Evolutionary conservation across 176 grass and related monocot species (phyloP).

Genomic region (Raddia guianensis): DNA sequence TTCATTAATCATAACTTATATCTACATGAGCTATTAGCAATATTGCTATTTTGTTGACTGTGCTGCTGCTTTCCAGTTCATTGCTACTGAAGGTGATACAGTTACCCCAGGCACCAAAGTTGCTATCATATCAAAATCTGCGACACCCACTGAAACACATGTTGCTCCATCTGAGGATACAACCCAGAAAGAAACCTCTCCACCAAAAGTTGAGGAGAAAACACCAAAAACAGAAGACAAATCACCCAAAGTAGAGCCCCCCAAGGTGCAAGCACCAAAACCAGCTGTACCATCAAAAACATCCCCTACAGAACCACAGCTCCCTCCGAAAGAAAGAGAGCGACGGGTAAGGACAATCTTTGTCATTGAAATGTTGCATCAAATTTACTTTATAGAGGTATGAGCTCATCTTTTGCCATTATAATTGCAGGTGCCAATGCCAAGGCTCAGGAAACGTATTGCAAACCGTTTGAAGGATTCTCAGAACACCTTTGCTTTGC

Average conservation of each 20-base stretch:
- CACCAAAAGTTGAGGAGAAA: constrained; percentile 46
- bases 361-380: background rate
- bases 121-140: constrained; percentile 95
- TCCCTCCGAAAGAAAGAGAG: constrained; percentile 95
- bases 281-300: constrained; percentile 51
- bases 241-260: constrained; percentile 51
- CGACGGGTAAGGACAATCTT: constrained; percentile 62
- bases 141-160: constrained; percentile 75
- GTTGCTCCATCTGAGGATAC: constrained; percentile 90
- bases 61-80: constrained; percentile 50
- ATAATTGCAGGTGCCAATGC: constrained; percentile 79
- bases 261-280: constrained; percentile 54
- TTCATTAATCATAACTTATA: background rate
- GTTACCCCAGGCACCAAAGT: constrained; percentile 94
- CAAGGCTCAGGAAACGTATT: constrained; percentile 93
- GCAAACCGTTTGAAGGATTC: constrained; percentile 98
- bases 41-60: constrained; percentile 27
- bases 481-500: constrained; percentile 96
- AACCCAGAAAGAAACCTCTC: constrained; percentile 60
- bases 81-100: constrained; percentile 88
- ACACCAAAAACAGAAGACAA: constrained; percentile 57
- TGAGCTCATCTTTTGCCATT: constrained; percentile 4
- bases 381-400: background rate
- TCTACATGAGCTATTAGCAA: background rate
- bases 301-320: constrained; percentile 85